phyloP scores from a whole-genome alignment of 768 basidiomycete genomes.

The Agaricus subrufescens region DNA sequence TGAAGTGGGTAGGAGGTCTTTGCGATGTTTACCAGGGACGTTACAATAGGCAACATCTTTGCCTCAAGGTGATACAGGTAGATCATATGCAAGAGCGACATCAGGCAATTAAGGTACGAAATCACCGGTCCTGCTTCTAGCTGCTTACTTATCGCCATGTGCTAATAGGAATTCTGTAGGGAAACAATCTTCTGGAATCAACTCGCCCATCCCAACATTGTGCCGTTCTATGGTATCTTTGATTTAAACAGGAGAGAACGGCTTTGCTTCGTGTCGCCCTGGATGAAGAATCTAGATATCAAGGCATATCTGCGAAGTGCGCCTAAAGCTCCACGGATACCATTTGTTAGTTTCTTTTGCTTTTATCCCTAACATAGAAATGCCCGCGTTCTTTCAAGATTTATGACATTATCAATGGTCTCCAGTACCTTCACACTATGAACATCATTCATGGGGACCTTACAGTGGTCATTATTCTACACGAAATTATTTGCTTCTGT shows the following conservation, averaged over 20 bases:
- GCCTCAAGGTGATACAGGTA: slow-evolving; percentile 20
- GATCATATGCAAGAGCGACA: slow-evolving; percentile 7
- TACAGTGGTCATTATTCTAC: slow-evolving; percentile 7
- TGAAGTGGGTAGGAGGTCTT: slow-evolving; percentile 18
- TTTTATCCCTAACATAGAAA: too few species aligned
- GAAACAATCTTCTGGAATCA: slow-evolving; percentile 9
- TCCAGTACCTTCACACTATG: slow-evolving; percentile 10
- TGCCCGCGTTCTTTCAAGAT: too few species aligned
- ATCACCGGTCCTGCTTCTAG: slow-evolving; percentile 7
- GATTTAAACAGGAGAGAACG: not conserved
- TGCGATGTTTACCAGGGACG: slow-evolving; percentile 22
- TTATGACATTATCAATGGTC: slow-evolving; percentile 7
- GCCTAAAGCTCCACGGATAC: not conserved
- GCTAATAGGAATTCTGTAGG: not conserved
- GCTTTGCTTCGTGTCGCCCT: slow-evolving; percentile 11
- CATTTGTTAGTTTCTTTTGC: not conserved
- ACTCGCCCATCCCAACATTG: slow-evolving; percentile 2
- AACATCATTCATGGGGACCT: slow-evolving; percentile 14
- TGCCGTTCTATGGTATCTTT: slow-evolving; percentile 8
- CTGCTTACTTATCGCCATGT: slow-evolving; percentile 18
- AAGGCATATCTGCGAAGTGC: not conserved
- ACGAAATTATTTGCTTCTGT: not conserved
- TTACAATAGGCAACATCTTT: slow-evolving; percentile 14
- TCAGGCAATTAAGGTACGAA: slow-evolving; percentile 16
- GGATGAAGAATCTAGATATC: slow-evolving; percentile 12